phyloP scores from a whole-genome alignment of 2,329 filamentous ascomycete species.

The Atkinsonella texensis region DNA sequence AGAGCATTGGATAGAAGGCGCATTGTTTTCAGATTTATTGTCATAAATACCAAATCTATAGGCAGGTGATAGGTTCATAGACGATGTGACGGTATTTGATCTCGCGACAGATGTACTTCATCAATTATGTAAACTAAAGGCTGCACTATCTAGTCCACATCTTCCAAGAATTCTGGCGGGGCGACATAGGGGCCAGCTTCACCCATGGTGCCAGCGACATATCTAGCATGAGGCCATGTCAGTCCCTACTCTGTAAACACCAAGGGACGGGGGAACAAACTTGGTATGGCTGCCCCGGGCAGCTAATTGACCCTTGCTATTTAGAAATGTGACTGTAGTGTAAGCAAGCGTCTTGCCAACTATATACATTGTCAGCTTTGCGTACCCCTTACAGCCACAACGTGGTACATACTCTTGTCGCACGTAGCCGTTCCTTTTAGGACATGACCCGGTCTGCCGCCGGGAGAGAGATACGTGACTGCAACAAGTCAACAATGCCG shows the following conservation, averaged over 20 bases:
- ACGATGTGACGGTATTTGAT: too few relatives aligned
- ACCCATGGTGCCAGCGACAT: constrained; percentile 27
- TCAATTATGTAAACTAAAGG: too few relatives aligned
- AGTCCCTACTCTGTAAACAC: background rate
- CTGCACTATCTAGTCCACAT: constrained; percentile 23
- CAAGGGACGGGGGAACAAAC: constrained; percentile 23
- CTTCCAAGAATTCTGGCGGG: constrained; percentile 22
- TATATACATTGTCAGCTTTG: constrained; percentile 17
- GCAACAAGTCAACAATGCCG: background rate
- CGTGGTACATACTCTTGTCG: constrained; percentile 42
- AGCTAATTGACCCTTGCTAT: constrained; percentile 45
- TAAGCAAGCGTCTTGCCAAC: constrained; percentile 54
- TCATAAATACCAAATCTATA: background rate
- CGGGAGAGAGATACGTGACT: constrained; percentile 53
- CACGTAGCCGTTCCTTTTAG: constrained; percentile 45
- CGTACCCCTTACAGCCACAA: too few relatives aligned
- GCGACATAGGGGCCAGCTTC: constrained; percentile 25
- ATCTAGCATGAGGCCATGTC: constrained; percentile 20
- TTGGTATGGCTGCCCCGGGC: constrained; percentile 56
- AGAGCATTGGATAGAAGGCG: background rate
- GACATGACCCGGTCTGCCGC: constrained; percentile 44
- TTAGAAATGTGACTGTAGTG: constrained; percentile 47
- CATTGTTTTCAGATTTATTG: background rate
- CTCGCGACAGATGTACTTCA: too few relatives aligned
- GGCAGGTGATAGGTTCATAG: background rate